These are phyloP conservation scores for Mucor racemosus DNA, from an alignment of 371 early-diverging fungal species.

Conservation along the genomic window DNA sequence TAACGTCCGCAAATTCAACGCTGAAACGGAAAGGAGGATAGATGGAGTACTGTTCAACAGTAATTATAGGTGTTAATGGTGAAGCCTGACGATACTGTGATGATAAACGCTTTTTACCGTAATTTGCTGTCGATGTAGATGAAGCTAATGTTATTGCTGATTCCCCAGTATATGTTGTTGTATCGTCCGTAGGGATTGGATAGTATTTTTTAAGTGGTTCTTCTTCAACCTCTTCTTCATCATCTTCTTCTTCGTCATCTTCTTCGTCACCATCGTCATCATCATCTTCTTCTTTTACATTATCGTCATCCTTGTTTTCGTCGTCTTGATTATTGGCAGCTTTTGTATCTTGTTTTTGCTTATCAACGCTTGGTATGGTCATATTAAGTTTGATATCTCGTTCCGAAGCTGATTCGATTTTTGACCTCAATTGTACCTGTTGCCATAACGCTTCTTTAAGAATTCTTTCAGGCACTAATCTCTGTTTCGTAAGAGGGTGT, in stretches of 20 bases:
- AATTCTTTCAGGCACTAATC: slow-evolving; percentile 37
- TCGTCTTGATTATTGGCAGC: not conserved
- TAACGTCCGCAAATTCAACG: slow-evolving; percentile 55
- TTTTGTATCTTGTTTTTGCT: not conserved
- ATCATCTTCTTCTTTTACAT: not conserved
- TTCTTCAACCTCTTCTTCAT: not conserved
- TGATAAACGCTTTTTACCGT: not conserved
- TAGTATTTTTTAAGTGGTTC: slow-evolving; percentile 16
- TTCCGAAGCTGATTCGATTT: slow-evolving; percentile 51
- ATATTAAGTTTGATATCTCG: slow-evolving; percentile 41
- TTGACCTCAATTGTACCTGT: slow-evolving; percentile 51
- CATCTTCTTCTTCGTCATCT: not conserved
- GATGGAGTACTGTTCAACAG: slow-evolving; percentile 33
- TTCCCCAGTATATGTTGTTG: slow-evolving; percentile 57
- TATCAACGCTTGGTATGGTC: slow-evolving; percentile 18
- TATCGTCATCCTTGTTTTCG: not conserved
- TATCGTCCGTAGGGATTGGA: slow-evolving; percentile 55
- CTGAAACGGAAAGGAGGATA: slow-evolving; percentile 66
- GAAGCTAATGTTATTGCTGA: slow-evolving; percentile 38
- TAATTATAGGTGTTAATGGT: not conserved
- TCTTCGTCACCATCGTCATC: not conserved
- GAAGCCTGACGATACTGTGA: not conserved
- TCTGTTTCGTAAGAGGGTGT: slow-evolving; percentile 47
- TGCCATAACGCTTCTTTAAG: slow-evolving; percentile 62
- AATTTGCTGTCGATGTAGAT: not conserved